These are phyloP conservation scores for Hirschioporus abietinus DNA, from an alignment of 768 basidiomycete species.

Conservation along the genomic window DNA sequence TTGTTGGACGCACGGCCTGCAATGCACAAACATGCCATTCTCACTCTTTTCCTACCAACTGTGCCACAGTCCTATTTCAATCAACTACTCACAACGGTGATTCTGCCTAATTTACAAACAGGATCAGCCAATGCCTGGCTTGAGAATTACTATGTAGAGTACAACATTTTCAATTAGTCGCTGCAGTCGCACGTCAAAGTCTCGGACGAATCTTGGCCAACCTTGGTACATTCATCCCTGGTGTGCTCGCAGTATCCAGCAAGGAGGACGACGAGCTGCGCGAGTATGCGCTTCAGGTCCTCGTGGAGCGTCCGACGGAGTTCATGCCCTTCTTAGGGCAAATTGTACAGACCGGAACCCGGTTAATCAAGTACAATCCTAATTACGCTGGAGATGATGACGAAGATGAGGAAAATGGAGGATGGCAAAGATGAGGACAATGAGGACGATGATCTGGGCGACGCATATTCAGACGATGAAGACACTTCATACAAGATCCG, in stretches of 20 bases:
- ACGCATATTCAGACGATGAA: too few species aligned
- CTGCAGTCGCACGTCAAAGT: slow-evolving; percentile 73
- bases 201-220: slow-evolving; percentile 59
- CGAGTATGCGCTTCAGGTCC: slow-evolving; percentile 78
- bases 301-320: slow-evolving; percentile 86
- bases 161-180: slow-evolving; percentile 75
- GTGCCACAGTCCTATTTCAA: slow-evolving; percentile 59
- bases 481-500: too few species aligned
- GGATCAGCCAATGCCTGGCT: slow-evolving; percentile 34
- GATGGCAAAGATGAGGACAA: slow-evolving; percentile 72
- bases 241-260: slow-evolving; percentile 61
- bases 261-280: slow-evolving; percentile 80
- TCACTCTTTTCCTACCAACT: slow-evolving; percentile 74
- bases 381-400: too few species aligned
- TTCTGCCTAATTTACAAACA: slow-evolving; percentile 53
- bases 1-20: slow-evolving; percentile 73
- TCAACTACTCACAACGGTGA: slow-evolving; percentile 48
- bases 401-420: slow-evolving; percentile 61
- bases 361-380: too few species aligned
- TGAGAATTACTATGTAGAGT: slow-evolving; percentile 69
- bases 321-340: slow-evolving; percentile 63
- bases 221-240: slow-evolving; percentile 60
- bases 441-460: slow-evolving; percentile 77
- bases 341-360: too few species aligned
- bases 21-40: slow-evolving; percentile 89